These are phyloP conservation scores for Elaphomyces granulatus DNA, from an alignment of 495 filamentous ascomycete species.

Conservation along the genomic window DNA sequence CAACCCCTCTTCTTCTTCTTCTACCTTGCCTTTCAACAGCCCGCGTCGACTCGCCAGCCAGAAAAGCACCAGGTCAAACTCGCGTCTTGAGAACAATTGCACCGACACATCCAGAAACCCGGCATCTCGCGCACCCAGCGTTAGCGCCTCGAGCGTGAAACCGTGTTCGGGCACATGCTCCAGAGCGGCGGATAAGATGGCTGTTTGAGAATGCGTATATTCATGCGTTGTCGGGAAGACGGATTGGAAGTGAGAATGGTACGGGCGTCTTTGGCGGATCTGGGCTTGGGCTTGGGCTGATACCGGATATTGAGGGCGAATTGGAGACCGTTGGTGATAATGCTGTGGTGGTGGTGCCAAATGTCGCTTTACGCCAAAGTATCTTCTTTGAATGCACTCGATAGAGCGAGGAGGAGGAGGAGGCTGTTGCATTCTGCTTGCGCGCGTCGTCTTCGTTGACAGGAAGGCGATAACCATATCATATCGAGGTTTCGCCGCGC, in stretches of 20 bases:
- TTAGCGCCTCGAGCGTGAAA: slow-evolving; percentile 58
- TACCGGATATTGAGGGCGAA: too few relatives aligned
- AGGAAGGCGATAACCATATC: too few relatives aligned
- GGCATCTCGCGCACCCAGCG: slow-evolving; percentile 62
- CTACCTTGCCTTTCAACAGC: slow-evolving; percentile 36
- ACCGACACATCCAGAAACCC: slow-evolving; percentile 77
- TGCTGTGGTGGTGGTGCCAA: too few relatives aligned
- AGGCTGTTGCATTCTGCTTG: too few relatives aligned
- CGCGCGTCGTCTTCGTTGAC: too few relatives aligned
- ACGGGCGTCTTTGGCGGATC: slow-evolving; percentile 29
- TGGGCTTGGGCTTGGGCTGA: too few relatives aligned
- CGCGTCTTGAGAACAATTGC: slow-evolving; percentile 63
- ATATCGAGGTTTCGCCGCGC: too few relatives aligned
- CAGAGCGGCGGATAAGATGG: slow-evolving; percentile 69
- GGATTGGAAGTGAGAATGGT: slow-evolving; percentile 59
- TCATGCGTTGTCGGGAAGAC: slow-evolving; percentile 33
- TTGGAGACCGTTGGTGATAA: too few relatives aligned
- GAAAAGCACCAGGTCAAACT: slow-evolving; percentile 70
- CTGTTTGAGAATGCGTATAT: slow-evolving; percentile 56
- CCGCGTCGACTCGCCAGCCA: slow-evolving; percentile 58
- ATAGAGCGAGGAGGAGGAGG: too few relatives aligned
- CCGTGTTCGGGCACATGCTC: slow-evolving; percentile 68
- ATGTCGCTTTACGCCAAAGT: too few relatives aligned
- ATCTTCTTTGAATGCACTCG: too few relatives aligned
- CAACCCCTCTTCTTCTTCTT: slow-evolving; percentile 22